phyloP scores from a whole-genome alignment of 2,329 filamentous ascomycete species.

The Rutstroemia sydowiana region DNA sequence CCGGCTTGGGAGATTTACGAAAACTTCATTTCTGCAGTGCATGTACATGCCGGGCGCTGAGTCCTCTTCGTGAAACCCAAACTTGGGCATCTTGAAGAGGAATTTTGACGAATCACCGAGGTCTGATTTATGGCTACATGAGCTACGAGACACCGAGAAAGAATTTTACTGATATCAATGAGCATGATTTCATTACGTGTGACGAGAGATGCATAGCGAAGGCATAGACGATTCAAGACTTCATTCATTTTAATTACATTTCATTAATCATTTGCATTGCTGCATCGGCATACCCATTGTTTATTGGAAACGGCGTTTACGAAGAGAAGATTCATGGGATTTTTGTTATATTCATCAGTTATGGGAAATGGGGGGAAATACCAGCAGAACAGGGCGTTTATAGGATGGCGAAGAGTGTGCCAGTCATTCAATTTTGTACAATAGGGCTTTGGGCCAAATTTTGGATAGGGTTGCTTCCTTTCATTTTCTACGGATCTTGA shows the following conservation, averaged over 20 bases:
- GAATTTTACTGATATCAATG: slow-evolving; percentile 2
- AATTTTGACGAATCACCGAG: not conserved
- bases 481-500: not conserved
- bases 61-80: not conserved
- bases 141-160: slow-evolving; percentile 2
- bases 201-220: slow-evolving; percentile 3
- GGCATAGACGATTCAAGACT: not conserved
- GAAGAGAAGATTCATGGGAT: not conserved
- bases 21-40: slow-evolving; percentile 10
- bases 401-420: not conserved
- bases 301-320: not conserved
- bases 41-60: slow-evolving; percentile 3
- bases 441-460: not conserved
- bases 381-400: not conserved
- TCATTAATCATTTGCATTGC: not conserved
- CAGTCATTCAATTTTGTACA: not conserved
- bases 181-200: not conserved
- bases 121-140: slow-evolving; percentile 2
- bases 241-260: not conserved
- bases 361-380: not conserved
- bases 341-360: not conserved
- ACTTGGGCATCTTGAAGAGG: not conserved
- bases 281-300: not conserved
- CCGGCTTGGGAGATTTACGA: slow-evolving; percentile 17
- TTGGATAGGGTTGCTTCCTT: not conserved